phyloP scores from a whole-genome alignment of 306 rosid species.

The Malus domestica region ASM211411v1 NC_041801.1:34949001-34949500 shows the following conservation, averaged over 20 bases:
- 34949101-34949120: slow-evolving; percentile 52
- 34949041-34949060: slow-evolving; percentile 46
- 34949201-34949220: slow-evolving; percentile 53
- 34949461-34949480: slow-evolving; percentile 46
- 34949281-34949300: slow-evolving; percentile 42
- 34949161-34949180: slow-evolving; percentile 50
- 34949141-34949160: slow-evolving; percentile 53
- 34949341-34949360: slow-evolving; percentile 59
- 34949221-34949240: slow-evolving; percentile 43
- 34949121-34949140: slow-evolving; percentile 45
- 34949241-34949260: slow-evolving; percentile 58
- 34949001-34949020: slow-evolving; percentile 32
- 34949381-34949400: slow-evolving; percentile 64
- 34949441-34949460: slow-evolving; percentile 41
- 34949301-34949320: slow-evolving; percentile 58
- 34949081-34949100: slow-evolving; percentile 61
- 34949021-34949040: slow-evolving; percentile 44
- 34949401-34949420: slow-evolving; percentile 56
- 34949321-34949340: slow-evolving; percentile 52
- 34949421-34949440: slow-evolving; percentile 48
- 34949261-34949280: slow-evolving; percentile 54
- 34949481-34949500: slow-evolving; percentile 46
- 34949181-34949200: slow-evolving; percentile 49
- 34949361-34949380: slow-evolving; percentile 36
- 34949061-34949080: slow-evolving; percentile 48